Evolutionary conservation across 495 filamentous ascomycete genomes (phyloP), one percentile per base, ranked within the genome.

Genomic region (Podospora comata): DNA sequence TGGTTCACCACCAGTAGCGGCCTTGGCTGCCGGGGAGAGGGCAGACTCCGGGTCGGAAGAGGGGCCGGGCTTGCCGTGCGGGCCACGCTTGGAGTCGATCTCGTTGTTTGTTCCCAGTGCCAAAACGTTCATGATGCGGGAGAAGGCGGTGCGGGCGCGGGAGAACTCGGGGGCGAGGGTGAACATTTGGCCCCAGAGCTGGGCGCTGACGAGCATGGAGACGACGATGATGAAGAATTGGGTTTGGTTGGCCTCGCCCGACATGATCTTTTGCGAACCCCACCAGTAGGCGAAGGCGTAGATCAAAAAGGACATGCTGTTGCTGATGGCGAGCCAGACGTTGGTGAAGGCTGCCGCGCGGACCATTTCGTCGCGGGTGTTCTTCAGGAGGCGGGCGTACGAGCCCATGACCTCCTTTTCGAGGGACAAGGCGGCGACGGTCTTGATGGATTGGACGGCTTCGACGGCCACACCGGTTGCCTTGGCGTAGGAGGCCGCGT

Each of bases 381-480:
- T 67, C 0, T 62, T 56, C 16, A 78, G 69, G 15, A 65, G 62
- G 20, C 69, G 69, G 19, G 69, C 56, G 74, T 97, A 98, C 27
- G 86, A 79, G 15, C 78, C 65, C 75, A 89, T 85, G 5, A 97
- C 92, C 73, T 96, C 91, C 0, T 79, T 73, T 57, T 80, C 76
- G 19, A 75, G 74, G 3, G 69, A 70, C 56, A 97, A 82, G n/a
- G 89, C 89, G 15, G 93, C 92, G 9, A 97, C 90, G 27, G 93
- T 96, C 48, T 92, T 89, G 77, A 96, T 96, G 39, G 92, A 89
- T 23, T 87, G 86, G 20, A 91, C 90, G 28, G 92, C 93, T 75
- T 97, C 93, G 72, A 91, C 93, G 27, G 92, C 93, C 73, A 90
- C 94, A 69, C 86, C 86, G 27, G 91, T 91, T 55, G 89, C 91